These are phyloP conservation scores for Biscogniauxia mediterranea DNA, from an alignment of 2,329 filamentous ascomycete species.

Conservation along the genomic window DNA sequence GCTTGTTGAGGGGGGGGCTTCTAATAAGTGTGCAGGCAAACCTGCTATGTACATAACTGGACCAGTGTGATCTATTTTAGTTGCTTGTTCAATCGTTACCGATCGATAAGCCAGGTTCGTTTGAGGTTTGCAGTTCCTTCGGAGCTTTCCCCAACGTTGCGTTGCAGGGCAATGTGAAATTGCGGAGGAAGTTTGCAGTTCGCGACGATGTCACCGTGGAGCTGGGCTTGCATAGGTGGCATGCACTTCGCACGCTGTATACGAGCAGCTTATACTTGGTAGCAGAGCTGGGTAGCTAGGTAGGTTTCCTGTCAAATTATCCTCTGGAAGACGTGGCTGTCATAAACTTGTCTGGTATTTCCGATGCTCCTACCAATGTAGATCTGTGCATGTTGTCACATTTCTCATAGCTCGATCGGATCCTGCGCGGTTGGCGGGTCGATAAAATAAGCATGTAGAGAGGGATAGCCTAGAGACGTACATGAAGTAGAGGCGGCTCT, in stretches of 20 bases:
- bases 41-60: background rate
- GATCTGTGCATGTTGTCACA: background rate
- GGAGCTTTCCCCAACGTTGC: slow-evolving; percentile 16
- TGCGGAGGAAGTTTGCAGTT: slow-evolving; percentile 25
- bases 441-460: slow-evolving; percentile 16
- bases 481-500: background rate
- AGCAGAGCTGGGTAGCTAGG: background rate
- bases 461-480: too few relatives aligned
- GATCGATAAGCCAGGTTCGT: slow-evolving; percentile 14
- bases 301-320: background rate
- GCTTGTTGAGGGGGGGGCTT: background rate
- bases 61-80: background rate
- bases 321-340: background rate
- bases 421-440: slow-evolving; percentile 16
- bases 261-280: slow-evolving; percentile 8
- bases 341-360: background rate
- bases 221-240: slow-evolving; percentile 12
- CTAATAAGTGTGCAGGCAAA: background rate
- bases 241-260: slow-evolving; percentile 11
- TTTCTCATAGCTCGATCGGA: background rate
- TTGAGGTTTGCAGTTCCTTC: slow-evolving; percentile 11
- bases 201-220: slow-evolving; percentile 24
- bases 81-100: slow-evolving; percentile 13
- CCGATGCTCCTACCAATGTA: background rate
- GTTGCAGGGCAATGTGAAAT: slow-evolving; percentile 22